phyloP scores from a whole-genome alignment of 148 eudicot species.

The Cornus suecica region DNA sequence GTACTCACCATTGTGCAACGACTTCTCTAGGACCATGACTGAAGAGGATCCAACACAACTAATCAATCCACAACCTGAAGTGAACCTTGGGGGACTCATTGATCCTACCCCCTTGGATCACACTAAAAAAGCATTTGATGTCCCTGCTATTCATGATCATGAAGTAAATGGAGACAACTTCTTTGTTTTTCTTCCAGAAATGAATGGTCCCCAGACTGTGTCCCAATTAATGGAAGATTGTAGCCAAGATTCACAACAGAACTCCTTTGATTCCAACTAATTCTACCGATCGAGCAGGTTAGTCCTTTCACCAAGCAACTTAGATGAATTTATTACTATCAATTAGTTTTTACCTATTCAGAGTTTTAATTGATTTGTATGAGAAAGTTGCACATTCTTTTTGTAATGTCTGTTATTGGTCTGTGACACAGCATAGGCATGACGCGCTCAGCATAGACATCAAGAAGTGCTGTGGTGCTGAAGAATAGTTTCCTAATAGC shows the following conservation, averaged over 20 bases:
- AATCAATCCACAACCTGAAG: neutral
- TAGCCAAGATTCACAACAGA: neutral
- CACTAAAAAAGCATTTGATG: too few relatives aligned
- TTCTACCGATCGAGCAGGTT: conserved; percentile 6
- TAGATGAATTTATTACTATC: too few relatives aligned
- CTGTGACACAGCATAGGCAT: too few relatives aligned
- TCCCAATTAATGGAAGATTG: neutral
- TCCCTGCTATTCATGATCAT: neutral
- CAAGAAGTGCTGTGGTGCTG: too few relatives aligned
- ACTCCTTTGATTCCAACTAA: neutral
- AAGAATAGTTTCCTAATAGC: too few relatives aligned
- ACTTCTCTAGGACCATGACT: neutral
- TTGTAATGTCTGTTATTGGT: too few relatives aligned
- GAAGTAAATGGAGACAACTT: conserved; percentile 2
- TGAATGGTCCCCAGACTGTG: neutral
- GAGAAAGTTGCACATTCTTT: too few relatives aligned
- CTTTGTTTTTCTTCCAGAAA: conserved; percentile 9
- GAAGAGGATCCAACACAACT: neutral
- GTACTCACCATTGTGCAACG: neutral
- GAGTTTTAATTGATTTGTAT: too few relatives aligned
- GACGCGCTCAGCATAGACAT: too few relatives aligned
- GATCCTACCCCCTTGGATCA: too few relatives aligned
- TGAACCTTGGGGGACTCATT: neutral
- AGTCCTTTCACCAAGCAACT: neutral
- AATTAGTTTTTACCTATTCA: too few relatives aligned